Evolutionary conservation across 106 monocot species (phyloP).

Genomic region (Amphibolis antarctica): DNA sequence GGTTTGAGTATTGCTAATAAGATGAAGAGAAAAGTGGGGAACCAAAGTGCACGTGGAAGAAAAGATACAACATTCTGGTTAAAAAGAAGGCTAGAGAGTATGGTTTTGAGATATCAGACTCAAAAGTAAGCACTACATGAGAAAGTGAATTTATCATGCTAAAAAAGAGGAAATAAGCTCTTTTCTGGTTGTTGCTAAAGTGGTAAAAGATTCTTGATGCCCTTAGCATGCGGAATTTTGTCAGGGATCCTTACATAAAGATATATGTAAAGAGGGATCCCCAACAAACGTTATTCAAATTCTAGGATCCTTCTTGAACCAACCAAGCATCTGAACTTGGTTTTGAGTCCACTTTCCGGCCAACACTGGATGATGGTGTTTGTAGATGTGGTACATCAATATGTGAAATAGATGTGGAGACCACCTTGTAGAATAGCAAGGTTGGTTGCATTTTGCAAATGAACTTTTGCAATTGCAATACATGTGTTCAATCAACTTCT

Average conservation of each 20-base stretch:
- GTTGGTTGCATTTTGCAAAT: too few relatives aligned
- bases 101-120: not conserved
- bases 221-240: not conserved
- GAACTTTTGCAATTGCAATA: too few relatives aligned
- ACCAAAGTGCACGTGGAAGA: not conserved
- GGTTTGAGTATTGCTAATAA: not conserved
- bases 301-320: too few relatives aligned
- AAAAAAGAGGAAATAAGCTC: not conserved
- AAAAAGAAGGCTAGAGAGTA: not conserved
- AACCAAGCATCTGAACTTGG: too few relatives aligned
- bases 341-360: too few relatives aligned
- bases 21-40: not conserved
- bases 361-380: too few relatives aligned
- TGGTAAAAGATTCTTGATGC: not conserved
- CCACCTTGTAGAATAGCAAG: too few relatives aligned
- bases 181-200: not conserved
- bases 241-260: not conserved
- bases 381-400: too few relatives aligned
- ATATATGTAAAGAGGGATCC: not conserved
- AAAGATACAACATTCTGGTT: not conserved
- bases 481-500: too few relatives aligned
- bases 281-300: too few relatives aligned
- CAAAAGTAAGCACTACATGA: too few relatives aligned
- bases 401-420: too few relatives aligned
- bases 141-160: not conserved